A percentile compares a stretch with the other conserved stretches of the same genome.
phyloP scores from a whole-genome alignment of 805 yeast species.

The Candida railenensis region DNA sequence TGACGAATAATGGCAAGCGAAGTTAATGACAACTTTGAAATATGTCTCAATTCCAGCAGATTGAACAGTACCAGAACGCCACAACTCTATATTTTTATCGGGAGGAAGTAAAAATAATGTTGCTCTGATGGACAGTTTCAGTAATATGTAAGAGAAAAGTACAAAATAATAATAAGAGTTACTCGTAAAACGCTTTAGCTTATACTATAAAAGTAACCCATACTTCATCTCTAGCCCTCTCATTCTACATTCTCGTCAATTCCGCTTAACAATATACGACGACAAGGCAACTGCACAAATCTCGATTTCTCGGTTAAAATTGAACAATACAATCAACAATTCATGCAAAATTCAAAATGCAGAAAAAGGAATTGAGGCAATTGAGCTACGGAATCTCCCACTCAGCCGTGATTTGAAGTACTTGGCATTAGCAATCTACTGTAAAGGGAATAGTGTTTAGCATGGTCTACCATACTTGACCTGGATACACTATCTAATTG shows the following conservation, averaged over 20 bases:
- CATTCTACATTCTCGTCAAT: not conserved
- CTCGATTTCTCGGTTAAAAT: not conserved
- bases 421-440: no score
- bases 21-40: no score
- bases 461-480: no score
- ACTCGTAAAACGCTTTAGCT: no score
- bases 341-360: not conserved
- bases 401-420: no score
- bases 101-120: not conserved
- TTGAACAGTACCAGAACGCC: not conserved
- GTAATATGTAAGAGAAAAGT: not conserved
- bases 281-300: not conserved
- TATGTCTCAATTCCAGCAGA: no score
- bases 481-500: not conserved
- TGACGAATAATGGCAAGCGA: not conserved
- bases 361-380: not conserved
- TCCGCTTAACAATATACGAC: not conserved
- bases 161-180: no score
- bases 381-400: not conserved
- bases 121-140: not conserved
- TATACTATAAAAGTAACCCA: not conserved
- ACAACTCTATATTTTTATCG: not conserved
- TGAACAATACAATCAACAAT: not conserved
- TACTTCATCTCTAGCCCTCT: not conserved
- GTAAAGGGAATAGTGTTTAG: no score